Conservation (phyloP, 305 asterid species). For the Nicotiana rustica region DNA sequence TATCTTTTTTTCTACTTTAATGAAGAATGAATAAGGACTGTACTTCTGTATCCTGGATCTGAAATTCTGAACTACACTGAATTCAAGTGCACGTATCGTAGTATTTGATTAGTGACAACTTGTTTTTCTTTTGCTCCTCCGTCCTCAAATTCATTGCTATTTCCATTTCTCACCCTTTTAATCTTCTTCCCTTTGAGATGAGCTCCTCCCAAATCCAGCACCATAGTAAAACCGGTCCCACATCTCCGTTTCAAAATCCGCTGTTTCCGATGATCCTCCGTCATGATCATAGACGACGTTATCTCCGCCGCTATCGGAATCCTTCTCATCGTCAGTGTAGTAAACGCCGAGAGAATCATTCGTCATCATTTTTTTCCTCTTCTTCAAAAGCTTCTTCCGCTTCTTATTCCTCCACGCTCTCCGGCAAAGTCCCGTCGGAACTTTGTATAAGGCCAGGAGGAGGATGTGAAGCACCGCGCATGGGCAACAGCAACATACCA, state of each 20-base stretch:
- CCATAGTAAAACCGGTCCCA: slow-evolving; percentile 32
- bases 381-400: slow-evolving; percentile 49
- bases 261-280: background rate
- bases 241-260: slow-evolving; percentile 26
- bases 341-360: background rate
- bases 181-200: slow-evolving; percentile 14
- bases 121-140: background rate
- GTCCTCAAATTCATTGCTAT: background rate
- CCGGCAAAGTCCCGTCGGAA: slow-evolving; percentile 65
- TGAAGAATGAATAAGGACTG: background rate
- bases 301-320: background rate
- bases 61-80: slow-evolving; percentile 2
- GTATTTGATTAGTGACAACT: background rate
- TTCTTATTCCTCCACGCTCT: slow-evolving; percentile 53
- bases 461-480: slow-evolving; percentile 62
- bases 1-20: background rate
- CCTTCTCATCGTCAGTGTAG: background rate
- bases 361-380: slow-evolving; percentile 40
- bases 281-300: background rate
- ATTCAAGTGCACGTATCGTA: background rate
- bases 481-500: slow-evolving; percentile 78
- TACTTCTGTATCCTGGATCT: background rate
- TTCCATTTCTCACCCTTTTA: background rate
- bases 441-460: slow-evolving; percentile 61
- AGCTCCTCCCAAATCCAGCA: slow-evolving; percentile 33